A percentile compares a stretch with the other conserved stretches of the same genome.
These are phyloP conservation scores for Helicocarpus griseus DNA, from an alignment of 2,329 filamentous ascomycete genomes.

Conservation along the genomic window DNA sequence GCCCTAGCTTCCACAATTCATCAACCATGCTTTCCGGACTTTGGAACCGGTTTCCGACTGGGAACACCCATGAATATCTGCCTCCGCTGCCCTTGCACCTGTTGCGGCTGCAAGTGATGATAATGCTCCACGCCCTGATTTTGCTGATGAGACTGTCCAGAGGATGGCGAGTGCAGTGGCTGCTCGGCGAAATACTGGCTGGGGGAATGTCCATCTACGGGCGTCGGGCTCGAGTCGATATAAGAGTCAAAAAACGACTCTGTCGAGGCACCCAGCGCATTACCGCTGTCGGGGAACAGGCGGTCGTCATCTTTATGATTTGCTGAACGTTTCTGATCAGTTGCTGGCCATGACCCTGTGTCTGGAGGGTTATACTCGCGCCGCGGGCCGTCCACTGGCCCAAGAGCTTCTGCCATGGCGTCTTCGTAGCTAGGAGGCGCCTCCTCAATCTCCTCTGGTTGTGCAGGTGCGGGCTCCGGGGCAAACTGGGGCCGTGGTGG, in stretches of 20 bases:
- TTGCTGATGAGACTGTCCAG: background rate
- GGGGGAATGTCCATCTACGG: background rate
- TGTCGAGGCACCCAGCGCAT: constrained; percentile 14
- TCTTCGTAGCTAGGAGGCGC: constrained; percentile 95
- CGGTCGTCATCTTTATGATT: constrained; percentile 21
- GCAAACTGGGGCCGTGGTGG: constrained; percentile 25
- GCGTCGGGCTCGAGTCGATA: background rate
- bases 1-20: background rate
- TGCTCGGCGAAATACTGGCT: background rate
- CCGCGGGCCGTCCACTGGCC: constrained; percentile 62
- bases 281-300: constrained; percentile 14
- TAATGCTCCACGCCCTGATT: constrained; percentile 4
- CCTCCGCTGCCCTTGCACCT: constrained; percentile 24
- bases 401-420: constrained; percentile 70
- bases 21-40: constrained; percentile 2
- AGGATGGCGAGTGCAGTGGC: background rate
- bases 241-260: constrained; percentile 25
- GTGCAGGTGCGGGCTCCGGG: constrained; percentile 16
- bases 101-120: constrained; percentile 15
- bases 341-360: constrained; percentile 19
- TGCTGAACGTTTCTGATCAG: constrained; percentile 30
- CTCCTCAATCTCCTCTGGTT: constrained; percentile 44
- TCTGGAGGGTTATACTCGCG: constrained; percentile 39
- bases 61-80: constrained; percentile 26
- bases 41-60: constrained; percentile 28